Evolutionary conservation across 352 stramenopile species (phyloP).

Genomic region (Globisporangium viniferum): DNA sequence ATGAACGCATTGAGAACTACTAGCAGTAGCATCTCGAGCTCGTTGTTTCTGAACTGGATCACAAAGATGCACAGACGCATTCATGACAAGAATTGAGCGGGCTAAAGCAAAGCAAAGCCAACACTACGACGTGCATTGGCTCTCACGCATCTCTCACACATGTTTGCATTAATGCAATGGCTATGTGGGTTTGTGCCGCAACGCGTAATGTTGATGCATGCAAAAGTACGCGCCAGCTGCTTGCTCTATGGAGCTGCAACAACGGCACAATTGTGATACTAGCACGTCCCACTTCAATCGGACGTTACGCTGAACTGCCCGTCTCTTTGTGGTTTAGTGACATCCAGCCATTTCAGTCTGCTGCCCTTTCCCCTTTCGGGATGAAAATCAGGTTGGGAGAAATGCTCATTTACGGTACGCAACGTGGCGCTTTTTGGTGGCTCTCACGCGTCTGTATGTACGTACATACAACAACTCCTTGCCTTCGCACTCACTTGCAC

Average conservation of each 20-base stretch:
- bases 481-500: too few species aligned
- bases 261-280: not conserved
- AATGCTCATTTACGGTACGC: not conserved
- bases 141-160: too few species aligned
- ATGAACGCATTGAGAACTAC: not conserved
- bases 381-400: not conserved
- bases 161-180: too few species aligned
- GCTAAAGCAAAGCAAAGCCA: too few species aligned
- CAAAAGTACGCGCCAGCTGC: slow-evolving; percentile 8
- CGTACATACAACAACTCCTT: too few species aligned
- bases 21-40: too few species aligned
- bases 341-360: slow-evolving; percentile 3
- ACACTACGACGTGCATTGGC: too few species aligned
- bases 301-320: slow-evolving; percentile 1
- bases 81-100: too few species aligned
- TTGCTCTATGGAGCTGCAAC: slow-evolving; percentile 1
- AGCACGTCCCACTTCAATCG: slow-evolving; percentile 5
- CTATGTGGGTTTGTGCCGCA: not conserved
- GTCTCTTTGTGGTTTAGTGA: not conserved
- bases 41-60: not conserved
- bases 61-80: not conserved
- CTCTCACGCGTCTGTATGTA: not conserved
- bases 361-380: not conserved
- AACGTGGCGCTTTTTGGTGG: not conserved
- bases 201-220: slow-evolving; percentile 10